Evolutionary conservation across 805 yeast species (phyloP), one percentile per base, ranked within the genome.

Genomic region (Candida xyloterini): DNA sequence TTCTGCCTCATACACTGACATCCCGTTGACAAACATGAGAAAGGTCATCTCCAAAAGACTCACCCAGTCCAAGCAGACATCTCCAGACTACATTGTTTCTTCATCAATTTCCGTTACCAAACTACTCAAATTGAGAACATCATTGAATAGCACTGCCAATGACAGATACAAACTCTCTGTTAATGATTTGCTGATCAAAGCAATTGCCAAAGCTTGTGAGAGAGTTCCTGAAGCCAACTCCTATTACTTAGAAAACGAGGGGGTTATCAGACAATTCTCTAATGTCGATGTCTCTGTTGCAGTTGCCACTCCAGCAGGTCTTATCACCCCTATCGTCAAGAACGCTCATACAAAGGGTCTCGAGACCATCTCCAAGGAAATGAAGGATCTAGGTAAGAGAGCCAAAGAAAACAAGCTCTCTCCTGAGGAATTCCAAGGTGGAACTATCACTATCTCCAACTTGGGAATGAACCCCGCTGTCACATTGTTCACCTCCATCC

Each of bases 391-490:
- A 54, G 98, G 96, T 53, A 85, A 85, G 76, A 87, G 93, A 69
- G 99, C 99, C 47, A 89, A 91, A 69, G 88, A 76, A 45, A 89
- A 88, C 70, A 93, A 91, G 74, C 81, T 93, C 65, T 62, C 70
- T 51, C 99, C 99, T 48, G 95, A 88, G 67, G 99, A 93, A 73
- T 93, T 85, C 82, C 96, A 88, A 77, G 99, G 99, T 58, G 99
- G 99, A 62, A 90, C 99, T 55, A 87, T 93, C 67, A 89, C 97
- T 65, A 91, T 93, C 61, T 93, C 98, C 52, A 93, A 93, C 83
- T 74, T 93, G 76, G 99, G 99, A 63, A 93, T 93, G 99, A 93
- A 93, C 80, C 78, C 71, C 43, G 98, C 99, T 40, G 97, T 91
- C 33, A 74, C 80, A 50, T 60, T 84, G 63, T 93, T 93, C 80